Evolutionary conservation across 129 eudicot species (phyloP).

Genomic region (Flaveria trinervia): DNA sequence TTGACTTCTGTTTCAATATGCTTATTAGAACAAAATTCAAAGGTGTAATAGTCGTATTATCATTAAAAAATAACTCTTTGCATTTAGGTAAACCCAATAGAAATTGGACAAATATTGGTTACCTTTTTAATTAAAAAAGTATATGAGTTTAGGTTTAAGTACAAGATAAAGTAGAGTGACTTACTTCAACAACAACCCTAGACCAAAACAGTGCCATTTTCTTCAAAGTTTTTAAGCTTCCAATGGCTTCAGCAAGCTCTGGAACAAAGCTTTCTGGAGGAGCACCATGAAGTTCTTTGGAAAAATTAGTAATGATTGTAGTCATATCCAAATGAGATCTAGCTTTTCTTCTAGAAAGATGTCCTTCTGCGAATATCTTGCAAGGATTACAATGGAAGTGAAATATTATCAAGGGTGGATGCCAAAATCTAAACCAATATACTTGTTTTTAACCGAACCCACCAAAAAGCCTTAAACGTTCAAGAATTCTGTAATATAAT

Average conservation of each 20-base stretch:
- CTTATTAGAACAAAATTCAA: no score
- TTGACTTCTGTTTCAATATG: neutral
- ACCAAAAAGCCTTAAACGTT: neutral
- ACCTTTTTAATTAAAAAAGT: neutral
- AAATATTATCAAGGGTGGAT: slow-evolving; percentile 53
- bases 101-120: neutral
- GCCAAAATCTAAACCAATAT: slow-evolving; percentile 15
- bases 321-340: slow-evolving; percentile 39
- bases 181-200: slow-evolving; percentile 74
- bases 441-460: no score
- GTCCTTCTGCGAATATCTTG: slow-evolving; percentile 98
- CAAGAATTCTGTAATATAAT: neutral
- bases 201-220: slow-evolving; percentile 85
- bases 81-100: neutral
- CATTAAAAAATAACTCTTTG: neutral
- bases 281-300: slow-evolving; percentile 88
- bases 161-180: slow-evolving; percentile 23
- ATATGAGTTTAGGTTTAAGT: neutral
- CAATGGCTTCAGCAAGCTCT: slow-evolving; percentile 83
- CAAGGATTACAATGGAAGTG: slow-evolving; percentile 59
- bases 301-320: slow-evolving; percentile 45
- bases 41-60: no score
- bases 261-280: slow-evolving; percentile 78
- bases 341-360: slow-evolving; percentile 43
- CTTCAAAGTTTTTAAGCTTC: slow-evolving; percentile 76